phyloP scores from a whole-genome alignment of 768 basidiomycete genomes.

The Rickenella mellea region DNA sequence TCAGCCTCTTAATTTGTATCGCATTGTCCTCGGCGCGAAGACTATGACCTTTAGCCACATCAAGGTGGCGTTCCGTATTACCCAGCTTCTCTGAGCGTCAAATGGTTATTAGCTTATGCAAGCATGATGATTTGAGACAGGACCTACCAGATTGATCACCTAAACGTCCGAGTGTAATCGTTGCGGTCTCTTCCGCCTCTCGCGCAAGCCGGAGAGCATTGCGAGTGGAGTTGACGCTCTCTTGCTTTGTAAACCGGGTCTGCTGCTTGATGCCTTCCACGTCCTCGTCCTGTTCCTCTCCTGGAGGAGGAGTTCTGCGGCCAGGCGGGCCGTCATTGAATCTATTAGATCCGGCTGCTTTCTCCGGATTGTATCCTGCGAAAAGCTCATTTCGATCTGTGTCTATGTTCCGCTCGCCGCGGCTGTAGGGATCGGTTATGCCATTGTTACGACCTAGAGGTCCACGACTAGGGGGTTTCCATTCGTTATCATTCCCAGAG shows the following conservation, averaged over 20 bases:
- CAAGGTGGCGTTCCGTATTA: slow-evolving; percentile 90
- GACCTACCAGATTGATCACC: slow-evolving; percentile 87
- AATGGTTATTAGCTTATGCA: slow-evolving; percentile 1
- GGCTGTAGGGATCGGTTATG: slow-evolving; percentile 58
- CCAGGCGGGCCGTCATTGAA: slow-evolving; percentile 50
- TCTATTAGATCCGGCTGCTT: slow-evolving; percentile 43
- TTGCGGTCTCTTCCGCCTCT: slow-evolving; percentile 95
- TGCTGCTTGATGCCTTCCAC: slow-evolving; percentile 93
- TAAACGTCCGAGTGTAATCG: slow-evolving; percentile 71
- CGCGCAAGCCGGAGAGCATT: slow-evolving; percentile 89
- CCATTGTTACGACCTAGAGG: slow-evolving; percentile 33
- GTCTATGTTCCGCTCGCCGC: slow-evolving; percentile 50
- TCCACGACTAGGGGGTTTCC: slow-evolving; percentile 2
- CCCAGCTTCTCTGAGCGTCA: slow-evolving; percentile 64
- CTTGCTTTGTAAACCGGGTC: slow-evolving; percentile 83
- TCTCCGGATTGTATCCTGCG: slow-evolving; percentile 59
- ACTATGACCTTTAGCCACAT: slow-evolving; percentile 83
- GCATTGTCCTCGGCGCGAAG: slow-evolving; percentile 87
- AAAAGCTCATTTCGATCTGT: slow-evolving; percentile 67
- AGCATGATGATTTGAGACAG: neutral
- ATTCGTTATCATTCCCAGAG: neutral
- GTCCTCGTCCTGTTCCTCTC: slow-evolving; percentile 78
- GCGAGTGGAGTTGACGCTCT: slow-evolving; percentile 78
- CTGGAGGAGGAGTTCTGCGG: slow-evolving; percentile 35
- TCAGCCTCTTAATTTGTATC: slow-evolving; percentile 87